Evolutionary conservation across 371 early-diverging fungal species (phyloP).

Genomic region (Mortierella sp.): DNA sequence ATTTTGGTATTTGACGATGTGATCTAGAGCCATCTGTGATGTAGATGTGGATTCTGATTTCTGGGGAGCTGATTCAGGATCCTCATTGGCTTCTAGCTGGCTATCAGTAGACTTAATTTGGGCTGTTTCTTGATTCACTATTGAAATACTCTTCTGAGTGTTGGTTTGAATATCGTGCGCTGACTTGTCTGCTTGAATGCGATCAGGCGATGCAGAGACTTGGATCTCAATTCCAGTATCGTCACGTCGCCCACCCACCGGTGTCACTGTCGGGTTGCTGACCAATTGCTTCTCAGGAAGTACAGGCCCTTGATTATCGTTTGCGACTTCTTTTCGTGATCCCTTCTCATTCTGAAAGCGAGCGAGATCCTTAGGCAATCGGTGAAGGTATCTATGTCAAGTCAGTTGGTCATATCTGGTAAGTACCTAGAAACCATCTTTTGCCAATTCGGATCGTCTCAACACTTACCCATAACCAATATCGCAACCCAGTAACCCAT

Average conservation of each 20-base stretch:
- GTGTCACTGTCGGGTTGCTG: neutral
- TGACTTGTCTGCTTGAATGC: neutral
- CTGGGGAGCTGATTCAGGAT: neutral
- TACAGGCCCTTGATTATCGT: neutral
- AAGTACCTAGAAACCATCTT: neutral
- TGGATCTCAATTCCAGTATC: neutral
- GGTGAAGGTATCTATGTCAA: slow-evolving; percentile 24
- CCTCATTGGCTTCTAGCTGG: neutral
- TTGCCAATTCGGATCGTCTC: neutral
- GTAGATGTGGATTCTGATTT: neutral
- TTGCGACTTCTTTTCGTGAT: neutral
- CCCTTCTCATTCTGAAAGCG: neutral
- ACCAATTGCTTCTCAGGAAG: neutral
- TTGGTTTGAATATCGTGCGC: neutral
- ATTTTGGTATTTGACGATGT: neutral
- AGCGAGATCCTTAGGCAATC: slow-evolving; percentile 7
- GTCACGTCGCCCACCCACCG: neutral
- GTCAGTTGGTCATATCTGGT: neutral
- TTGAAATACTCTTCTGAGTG: neutral
- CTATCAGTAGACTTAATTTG: neutral
- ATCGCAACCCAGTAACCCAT: slow-evolving; percentile 76
- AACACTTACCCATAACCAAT: slow-evolving; percentile 71
- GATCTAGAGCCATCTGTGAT: neutral
- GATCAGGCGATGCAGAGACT: neutral
- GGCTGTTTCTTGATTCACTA: neutral